Percentiles rank a stretch among this genome's conserved stretches.
Evolutionary conservation across 257 asterid species (phyloP).

Genomic region (Datura wrightii): DNA sequence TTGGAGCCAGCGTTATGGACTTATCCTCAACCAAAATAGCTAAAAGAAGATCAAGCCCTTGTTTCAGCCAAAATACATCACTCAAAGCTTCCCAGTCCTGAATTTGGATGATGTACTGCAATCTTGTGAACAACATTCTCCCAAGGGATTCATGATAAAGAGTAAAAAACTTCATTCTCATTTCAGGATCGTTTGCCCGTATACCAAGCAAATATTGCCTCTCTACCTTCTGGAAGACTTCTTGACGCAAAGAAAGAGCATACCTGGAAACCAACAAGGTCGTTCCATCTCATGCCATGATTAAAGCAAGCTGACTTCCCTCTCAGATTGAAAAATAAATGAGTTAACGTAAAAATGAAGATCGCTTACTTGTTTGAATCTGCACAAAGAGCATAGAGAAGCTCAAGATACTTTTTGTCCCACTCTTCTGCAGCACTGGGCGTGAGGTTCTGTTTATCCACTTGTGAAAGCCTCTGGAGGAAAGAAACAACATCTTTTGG

Average conservation of each 20-base stretch:
- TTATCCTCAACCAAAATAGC: constrained; percentile 94
- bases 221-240: constrained; percentile 98
- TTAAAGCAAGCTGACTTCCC: neutral
- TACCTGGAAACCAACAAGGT: constrained; percentile 64
- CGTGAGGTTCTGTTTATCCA: constrained; percentile 84
- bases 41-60: constrained; percentile 98
- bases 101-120: constrained; percentile 88
- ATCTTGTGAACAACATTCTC: constrained; percentile 83
- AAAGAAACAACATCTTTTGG: constrained; percentile 90
- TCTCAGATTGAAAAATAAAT: constrained; percentile 30
- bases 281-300: constrained; percentile 31
- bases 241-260: constrained; percentile 75
- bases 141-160: constrained; percentile 92
- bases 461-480: constrained; percentile 97
- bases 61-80: constrained; percentile 99
- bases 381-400: constrained; percentile 96
- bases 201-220: constrained; percentile 91
- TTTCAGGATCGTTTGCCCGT: constrained; percentile 89
- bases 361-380: constrained; percentile 74
- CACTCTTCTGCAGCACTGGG: constrained; percentile 76
- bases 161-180: constrained; percentile 78
- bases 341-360: constrained; percentile 18
- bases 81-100: constrained; percentile 99
- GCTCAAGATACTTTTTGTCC: constrained; percentile 89
- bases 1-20: constrained; percentile 94